These are phyloP conservation scores for Monilinia fructigena DNA, from an alignment of 2,329 filamentous ascomycete species.

Conservation along the genomic window DNA sequence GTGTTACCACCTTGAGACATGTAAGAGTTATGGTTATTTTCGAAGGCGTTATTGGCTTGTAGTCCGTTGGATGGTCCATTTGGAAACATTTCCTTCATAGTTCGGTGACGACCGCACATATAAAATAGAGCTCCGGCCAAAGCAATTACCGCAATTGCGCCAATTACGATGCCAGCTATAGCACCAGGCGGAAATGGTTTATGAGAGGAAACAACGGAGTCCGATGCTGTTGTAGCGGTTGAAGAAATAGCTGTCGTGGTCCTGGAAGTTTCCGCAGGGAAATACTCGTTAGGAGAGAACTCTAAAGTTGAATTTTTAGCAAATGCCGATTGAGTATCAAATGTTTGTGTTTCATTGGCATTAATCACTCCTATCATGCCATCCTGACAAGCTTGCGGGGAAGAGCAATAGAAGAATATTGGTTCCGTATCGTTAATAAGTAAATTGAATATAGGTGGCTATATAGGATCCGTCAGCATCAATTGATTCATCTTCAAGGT, in stretches of 20 bases:
- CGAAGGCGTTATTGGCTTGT: slow-evolving; percentile 1
- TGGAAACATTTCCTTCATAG: slow-evolving; percentile 24
- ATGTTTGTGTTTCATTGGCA: slow-evolving; percentile 52
- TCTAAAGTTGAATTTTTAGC: slow-evolving; percentile 52
- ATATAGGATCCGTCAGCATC: slow-evolving; percentile 19
- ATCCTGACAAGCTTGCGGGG: slow-evolving; percentile 63
- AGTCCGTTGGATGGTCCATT: slow-evolving; percentile 2
- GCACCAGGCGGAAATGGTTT: slow-evolving; percentile 46
- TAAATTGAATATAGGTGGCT: slow-evolving; percentile 45
- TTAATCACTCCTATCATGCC: slow-evolving; percentile 79
- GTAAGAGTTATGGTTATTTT: slow-evolving; percentile 29
- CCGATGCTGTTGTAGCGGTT: slow-evolving; percentile 14
- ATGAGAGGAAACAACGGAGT: not conserved
- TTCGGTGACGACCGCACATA: slow-evolving; percentile 43
- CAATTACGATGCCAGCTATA: slow-evolving; percentile 60
- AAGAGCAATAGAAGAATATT: slow-evolving; percentile 69
- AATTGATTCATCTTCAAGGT: not conserved
- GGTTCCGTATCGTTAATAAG: slow-evolving; percentile 61
- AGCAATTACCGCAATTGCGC: slow-evolving; percentile 44
- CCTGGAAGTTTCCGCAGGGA: slow-evolving; percentile 48
- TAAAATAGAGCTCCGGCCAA: slow-evolving; percentile 49
- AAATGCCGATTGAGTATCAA: slow-evolving; percentile 48
- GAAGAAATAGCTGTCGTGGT: slow-evolving; percentile 26
- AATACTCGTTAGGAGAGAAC: slow-evolving; percentile 55
- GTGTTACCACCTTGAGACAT: slow-evolving; percentile 26